These are phyloP conservation scores for Pleoardoris graminearum DNA, from an alignment of 2,329 filamentous ascomycete genomes.

Conservation along the genomic window DNA sequence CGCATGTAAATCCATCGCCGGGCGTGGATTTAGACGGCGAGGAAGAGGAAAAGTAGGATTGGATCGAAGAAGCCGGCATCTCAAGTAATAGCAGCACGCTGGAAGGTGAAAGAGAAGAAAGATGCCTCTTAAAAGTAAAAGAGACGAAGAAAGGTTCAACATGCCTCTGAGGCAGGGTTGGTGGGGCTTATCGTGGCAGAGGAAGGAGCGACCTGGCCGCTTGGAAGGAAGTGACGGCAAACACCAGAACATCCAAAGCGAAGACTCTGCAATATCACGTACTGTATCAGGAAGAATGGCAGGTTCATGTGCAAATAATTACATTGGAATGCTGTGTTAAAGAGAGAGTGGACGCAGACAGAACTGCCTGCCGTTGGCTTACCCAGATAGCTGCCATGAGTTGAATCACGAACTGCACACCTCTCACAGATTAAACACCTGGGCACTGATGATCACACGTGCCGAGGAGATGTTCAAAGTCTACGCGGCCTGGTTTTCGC, in stretches of 20 bases:
- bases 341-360: conserved; percentile 2
- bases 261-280: not conserved
- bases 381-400: not conserved
- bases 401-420: conserved; percentile 3
- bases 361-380: not conserved
- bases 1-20: conserved; percentile 59
- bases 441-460: no score
- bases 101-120: not conserved
- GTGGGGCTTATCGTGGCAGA: not conserved
- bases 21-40: conserved; percentile 27
- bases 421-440: not conserved
- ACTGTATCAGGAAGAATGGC: not conserved
- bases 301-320: not conserved
- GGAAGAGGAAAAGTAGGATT: conserved; percentile 47
- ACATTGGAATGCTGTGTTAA: conserved; percentile 3
- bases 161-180: not conserved
- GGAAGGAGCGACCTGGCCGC: not conserved
- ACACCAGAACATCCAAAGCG: not conserved
- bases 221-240: not conserved
- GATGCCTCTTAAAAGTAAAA: not conserved
- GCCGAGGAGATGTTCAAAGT: not conserved
- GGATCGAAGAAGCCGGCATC: conserved; percentile 49
- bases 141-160: not conserved
- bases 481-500: no score
- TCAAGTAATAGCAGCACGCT: not conserved